Conservation (phyloP, 169 alveolate species). For the Plasmodium yoelii region DNA sequence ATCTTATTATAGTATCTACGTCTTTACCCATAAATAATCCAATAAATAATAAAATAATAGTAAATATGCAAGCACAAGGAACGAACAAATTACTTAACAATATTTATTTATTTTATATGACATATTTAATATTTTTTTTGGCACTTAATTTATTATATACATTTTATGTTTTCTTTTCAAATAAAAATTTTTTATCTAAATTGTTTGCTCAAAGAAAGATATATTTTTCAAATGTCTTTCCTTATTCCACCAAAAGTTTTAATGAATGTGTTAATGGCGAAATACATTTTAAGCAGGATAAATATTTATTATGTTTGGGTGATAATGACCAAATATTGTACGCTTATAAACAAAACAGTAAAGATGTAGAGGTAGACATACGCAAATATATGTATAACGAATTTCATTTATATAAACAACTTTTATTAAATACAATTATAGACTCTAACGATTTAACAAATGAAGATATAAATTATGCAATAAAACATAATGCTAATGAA, state of each 20-base stretch:
- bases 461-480: not conserved
- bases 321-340: conserved; percentile 20
- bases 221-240: conserved; percentile 51
- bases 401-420: conserved; percentile 64
- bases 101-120: conserved; percentile 55
- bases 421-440: conserved; percentile 23
- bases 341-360: conserved; percentile 28
- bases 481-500: not conserved
- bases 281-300: conserved; percentile 31
- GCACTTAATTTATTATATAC: conserved; percentile 44
- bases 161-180: conserved; percentile 37
- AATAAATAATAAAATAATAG: not conserved
- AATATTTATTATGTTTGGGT: conserved; percentile 30
- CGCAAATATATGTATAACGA: conserved; percentile 50
- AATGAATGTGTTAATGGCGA: not conserved
- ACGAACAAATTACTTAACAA: conserved; percentile 10
- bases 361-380: conserved; percentile 15
- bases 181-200: conserved; percentile 18
- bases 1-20: conserved; percentile 27
- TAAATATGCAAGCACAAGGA: not conserved
- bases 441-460: conserved; percentile 6
- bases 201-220: conserved; percentile 50
- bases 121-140: conserved; percentile 39
- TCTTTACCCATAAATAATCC: conserved; percentile 9
- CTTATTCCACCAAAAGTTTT: conserved; percentile 5